Evolutionary conservation across 2,329 filamentous ascomycete genomes (phyloP).

Genomic region (Gnomoniopsis smithogilvyi): DNA sequence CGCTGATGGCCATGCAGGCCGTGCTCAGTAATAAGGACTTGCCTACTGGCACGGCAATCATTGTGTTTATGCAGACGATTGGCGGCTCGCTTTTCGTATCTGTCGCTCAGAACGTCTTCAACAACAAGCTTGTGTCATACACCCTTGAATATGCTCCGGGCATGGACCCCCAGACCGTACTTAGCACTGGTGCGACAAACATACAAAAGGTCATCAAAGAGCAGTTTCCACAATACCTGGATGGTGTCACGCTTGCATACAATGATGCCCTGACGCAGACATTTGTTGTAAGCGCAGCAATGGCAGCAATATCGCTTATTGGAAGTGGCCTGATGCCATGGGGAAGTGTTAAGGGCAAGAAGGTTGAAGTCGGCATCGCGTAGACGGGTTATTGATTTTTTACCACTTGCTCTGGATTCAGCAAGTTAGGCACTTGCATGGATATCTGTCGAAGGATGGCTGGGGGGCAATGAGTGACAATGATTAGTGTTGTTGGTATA

Average conservation of each 20-base stretch:
- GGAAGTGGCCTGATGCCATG: slow-evolving; percentile 36
- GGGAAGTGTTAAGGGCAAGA: slow-evolving; percentile 48
- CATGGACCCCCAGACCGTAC: slow-evolving; percentile 23
- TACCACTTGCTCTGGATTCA: too few relatives aligned
- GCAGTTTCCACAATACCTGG: slow-evolving; percentile 15
- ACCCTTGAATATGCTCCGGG: slow-evolving; percentile 34
- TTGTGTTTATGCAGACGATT: slow-evolving; percentile 35
- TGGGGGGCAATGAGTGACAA: too few relatives aligned
- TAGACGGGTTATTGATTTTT: background rate
- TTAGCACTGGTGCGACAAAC: slow-evolving; percentile 27
- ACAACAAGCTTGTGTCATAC: slow-evolving; percentile 41
- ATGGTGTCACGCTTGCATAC: slow-evolving; percentile 30
- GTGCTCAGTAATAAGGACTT: slow-evolving; percentile 38
- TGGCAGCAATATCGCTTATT: slow-evolving; percentile 34
- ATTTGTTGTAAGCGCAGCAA: slow-evolving; percentile 33
- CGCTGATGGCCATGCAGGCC: slow-evolving; percentile 40
- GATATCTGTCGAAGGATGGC: too few relatives aligned
- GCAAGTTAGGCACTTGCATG: too few relatives aligned
- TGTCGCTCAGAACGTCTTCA: slow-evolving; percentile 40
- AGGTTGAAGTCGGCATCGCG: slow-evolving; percentile 18
- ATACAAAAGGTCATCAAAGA: slow-evolving; percentile 19
- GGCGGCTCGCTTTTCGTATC: slow-evolving; percentile 37
- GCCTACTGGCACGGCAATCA: slow-evolving; percentile 37
- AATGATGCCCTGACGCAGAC: slow-evolving; percentile 31
- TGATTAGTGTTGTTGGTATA: too few relatives aligned